Conservation (phyloP, 768 basidiomycete species). For the Symmetrospora coprosmae region DNA sequence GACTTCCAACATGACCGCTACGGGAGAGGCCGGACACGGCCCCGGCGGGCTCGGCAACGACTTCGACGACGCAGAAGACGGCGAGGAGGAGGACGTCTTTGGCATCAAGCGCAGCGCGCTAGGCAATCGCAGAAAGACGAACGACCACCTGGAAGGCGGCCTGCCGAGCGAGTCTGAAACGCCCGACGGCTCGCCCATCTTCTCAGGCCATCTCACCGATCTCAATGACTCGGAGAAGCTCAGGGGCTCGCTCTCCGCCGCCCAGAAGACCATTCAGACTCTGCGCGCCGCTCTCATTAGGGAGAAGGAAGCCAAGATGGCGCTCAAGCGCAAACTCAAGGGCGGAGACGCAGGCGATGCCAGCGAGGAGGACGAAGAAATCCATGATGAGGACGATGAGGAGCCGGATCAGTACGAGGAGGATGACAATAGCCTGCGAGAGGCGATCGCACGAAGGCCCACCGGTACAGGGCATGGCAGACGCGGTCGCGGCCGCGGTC, state of each 20-base stretch:
- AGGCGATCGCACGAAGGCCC: conserved; percentile 36
- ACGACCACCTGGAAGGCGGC: conserved; percentile 27
- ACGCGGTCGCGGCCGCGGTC: conserved; percentile 15
- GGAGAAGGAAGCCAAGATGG: conserved; percentile 69
- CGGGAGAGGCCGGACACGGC: conserved; percentile 14
- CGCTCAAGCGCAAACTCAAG: conserved; percentile 48
- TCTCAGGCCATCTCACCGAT: conserved; percentile 52
- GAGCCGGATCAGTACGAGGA: conserved; percentile 42
- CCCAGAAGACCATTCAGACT: conserved; percentile 69
- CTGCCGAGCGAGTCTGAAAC: conserved; percentile 24
- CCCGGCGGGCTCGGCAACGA: neutral
- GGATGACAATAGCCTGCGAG: conserved; percentile 34
- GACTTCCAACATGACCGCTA: conserved; percentile 11
- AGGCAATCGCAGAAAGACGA: conserved; percentile 30
- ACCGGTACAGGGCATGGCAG: conserved; percentile 22
- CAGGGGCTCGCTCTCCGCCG: conserved; percentile 67
- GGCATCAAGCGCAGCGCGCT: conserved; percentile 30
- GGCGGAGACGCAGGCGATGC: conserved; percentile 38
- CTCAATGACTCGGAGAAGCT: conserved; percentile 61
- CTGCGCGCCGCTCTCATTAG: conserved; percentile 62
- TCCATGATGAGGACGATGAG: conserved; percentile 35
- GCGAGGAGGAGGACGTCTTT: conserved; percentile 38
- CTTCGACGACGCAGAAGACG: conserved; percentile 26
- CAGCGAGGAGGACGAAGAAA: conserved; percentile 41
- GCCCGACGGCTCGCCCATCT: conserved; percentile 27